Evolutionary conservation across 371 early-diverging fungal genomes (phyloP).

Genomic region (Mucor saturninus): DNA sequence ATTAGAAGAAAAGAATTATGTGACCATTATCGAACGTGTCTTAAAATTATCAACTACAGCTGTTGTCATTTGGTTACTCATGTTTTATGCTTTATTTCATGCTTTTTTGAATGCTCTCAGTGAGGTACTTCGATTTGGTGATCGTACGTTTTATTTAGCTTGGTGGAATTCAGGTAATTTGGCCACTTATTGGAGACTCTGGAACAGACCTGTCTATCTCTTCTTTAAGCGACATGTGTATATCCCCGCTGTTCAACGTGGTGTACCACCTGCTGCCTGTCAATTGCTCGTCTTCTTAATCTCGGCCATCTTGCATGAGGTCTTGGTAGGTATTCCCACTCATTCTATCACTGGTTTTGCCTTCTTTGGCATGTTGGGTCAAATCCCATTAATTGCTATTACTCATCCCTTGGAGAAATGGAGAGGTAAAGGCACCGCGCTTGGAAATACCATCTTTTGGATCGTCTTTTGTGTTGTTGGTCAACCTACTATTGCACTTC

Average conservation of each 20-base stretch:
- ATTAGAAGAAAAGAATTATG: slow-evolving; percentile 66
- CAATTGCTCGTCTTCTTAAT: slow-evolving; percentile 75
- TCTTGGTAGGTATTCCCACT: slow-evolving; percentile 85
- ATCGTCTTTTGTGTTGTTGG: slow-evolving; percentile 85
- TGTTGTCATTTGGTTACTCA: slow-evolving; percentile 86
- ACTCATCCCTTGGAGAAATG: slow-evolving; percentile 69
- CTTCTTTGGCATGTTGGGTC: slow-evolving; percentile 88
- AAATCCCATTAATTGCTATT: slow-evolving; percentile 84
- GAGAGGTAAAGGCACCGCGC: slow-evolving; percentile 76
- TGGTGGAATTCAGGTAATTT: slow-evolving; percentile 93
- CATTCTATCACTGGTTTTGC: slow-evolving; percentile 82
- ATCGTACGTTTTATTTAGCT: slow-evolving; percentile 86
- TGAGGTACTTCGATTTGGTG: slow-evolving; percentile 88
- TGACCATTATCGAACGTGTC: slow-evolving; percentile 80
- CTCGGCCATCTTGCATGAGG: slow-evolving; percentile 87
- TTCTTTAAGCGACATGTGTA: slow-evolving; percentile 91
- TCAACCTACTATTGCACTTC: slow-evolving; percentile 81
- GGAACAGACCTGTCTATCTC: slow-evolving; percentile 90
- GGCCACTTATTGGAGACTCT: slow-evolving; percentile 86
- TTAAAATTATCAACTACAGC: slow-evolving; percentile 83
- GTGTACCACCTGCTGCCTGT: slow-evolving; percentile 58
- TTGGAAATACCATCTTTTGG: slow-evolving; percentile 92
- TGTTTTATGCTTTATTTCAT: slow-evolving; percentile 92
- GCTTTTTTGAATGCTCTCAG: slow-evolving; percentile 80
- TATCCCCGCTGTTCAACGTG: slow-evolving; percentile 59